Evolutionary conservation across 2,329 filamentous ascomycete species (phyloP).

Genomic region (Pestalotiopsis sp.): DNA sequence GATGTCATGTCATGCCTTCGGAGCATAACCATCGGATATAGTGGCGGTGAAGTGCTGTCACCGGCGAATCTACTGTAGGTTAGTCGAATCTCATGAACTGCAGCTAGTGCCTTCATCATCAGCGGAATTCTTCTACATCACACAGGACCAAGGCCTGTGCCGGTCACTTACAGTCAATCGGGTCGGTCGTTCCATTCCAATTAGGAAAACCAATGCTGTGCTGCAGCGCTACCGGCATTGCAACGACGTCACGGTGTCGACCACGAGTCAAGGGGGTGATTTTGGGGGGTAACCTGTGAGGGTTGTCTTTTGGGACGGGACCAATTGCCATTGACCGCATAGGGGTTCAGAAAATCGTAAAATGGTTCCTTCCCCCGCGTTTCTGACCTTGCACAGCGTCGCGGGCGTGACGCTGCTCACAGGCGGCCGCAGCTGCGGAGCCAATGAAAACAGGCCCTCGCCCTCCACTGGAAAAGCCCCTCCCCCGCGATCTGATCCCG

Average conservation of each 20-base stretch:
- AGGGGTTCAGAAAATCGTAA: background rate
- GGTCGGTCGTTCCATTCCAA: background rate
- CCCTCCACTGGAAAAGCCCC: slow-evolving; percentile 9
- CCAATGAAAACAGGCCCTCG: background rate
- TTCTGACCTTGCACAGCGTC: background rate
- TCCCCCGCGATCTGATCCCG: background rate
- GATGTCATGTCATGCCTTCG: background rate
- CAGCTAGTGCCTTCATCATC: background rate
- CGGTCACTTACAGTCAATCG: background rate
- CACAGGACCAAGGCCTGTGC: background rate
- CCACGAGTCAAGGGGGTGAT: background rate
- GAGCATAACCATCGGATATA: background rate
- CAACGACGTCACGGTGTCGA: slow-evolving; percentile 7
- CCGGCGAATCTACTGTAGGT: background rate
- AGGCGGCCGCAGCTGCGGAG: background rate
- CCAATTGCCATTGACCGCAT: background rate
- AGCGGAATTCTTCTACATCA: background rate
- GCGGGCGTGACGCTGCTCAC: background rate
- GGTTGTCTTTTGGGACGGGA: background rate
- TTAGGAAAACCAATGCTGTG: background rate
- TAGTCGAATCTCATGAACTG: background rate
- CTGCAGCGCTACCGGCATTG: background rate
- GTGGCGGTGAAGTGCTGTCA: background rate
- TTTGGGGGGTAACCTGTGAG: background rate
- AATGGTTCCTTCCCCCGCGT: background rate